Percentiles rank a stretch among this genome's conserved stretches.
These are phyloP conservation scores for Takashimella koratensis DNA, from an alignment of 1,284 basidiomycete genomes.

Conservation along the genomic window DNA sequence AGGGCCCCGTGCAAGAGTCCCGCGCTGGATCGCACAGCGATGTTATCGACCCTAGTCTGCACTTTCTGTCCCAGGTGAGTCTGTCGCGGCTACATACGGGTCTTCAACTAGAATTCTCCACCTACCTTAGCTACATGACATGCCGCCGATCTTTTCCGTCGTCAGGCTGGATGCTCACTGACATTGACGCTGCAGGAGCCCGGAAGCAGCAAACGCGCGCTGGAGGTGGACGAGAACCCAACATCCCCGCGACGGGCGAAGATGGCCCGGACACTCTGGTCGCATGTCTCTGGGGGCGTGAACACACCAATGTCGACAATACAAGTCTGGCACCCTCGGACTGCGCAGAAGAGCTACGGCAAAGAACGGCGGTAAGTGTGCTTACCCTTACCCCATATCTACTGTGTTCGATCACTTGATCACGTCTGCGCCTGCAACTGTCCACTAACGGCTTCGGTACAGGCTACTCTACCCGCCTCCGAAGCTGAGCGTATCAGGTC, in stretches of 20 bases:
- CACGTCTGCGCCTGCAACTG: too few species aligned
- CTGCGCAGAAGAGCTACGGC: slow-evolving; percentile 44
- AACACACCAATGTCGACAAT: slow-evolving; percentile 20
- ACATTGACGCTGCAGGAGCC: too few species aligned
- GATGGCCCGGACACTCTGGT: slow-evolving; percentile 7
- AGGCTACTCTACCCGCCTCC: slow-evolving; percentile 43
- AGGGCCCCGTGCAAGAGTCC: not conserved
- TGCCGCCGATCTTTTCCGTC: too few species aligned
- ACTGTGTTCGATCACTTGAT: too few species aligned
- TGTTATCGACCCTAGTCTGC: not conserved
- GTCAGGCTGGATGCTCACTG: too few species aligned
- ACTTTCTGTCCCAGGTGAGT: too few species aligned
- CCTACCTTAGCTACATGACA: too few species aligned
- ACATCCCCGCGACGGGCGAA: slow-evolving; percentile 11
- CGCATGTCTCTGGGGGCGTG: slow-evolving; percentile 1
- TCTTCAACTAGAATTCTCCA: too few species aligned
- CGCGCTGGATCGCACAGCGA: not conserved
- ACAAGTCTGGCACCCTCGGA: slow-evolving; percentile 42
- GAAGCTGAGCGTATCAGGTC: slow-evolving; percentile 34
- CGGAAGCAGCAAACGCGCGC: not conserved
- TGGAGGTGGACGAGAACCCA: not conserved
- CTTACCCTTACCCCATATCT: not conserved
- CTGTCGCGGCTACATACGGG: too few species aligned
- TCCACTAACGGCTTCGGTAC: too few species aligned
- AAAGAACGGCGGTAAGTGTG: slow-evolving; percentile 40